A percentile compares a stretch with the other conserved stretches of the same genome.
These are phyloP conservation scores for Withania somnifera DNA, from an alignment of 305 asterid species.

Conservation along the genomic window DNA sequence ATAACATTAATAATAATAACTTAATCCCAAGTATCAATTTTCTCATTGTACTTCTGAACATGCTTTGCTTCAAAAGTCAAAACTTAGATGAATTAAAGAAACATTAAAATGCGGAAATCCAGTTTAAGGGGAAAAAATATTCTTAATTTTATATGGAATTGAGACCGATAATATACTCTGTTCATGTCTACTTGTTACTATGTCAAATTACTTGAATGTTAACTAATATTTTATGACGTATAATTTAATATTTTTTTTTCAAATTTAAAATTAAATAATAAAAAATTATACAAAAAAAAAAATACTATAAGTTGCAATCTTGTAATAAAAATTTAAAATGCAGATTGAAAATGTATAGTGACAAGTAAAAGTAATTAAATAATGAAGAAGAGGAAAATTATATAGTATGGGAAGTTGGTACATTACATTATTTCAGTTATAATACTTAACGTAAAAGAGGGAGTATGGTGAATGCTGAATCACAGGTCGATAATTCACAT, in stretches of 20 bases:
- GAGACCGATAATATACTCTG: no score
- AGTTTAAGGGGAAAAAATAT: not conserved
- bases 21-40: not conserved
- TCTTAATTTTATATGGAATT: no score
- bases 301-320: no score
- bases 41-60: not conserved
- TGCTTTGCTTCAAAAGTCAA: not conserved
- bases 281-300: no score
- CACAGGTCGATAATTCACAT: not conserved
- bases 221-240: no score
- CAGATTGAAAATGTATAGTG: no score
- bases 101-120: not conserved
- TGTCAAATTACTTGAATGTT: no score
- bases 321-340: no score
- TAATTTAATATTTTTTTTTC: no score
- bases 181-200: no score
- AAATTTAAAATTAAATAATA: no score
- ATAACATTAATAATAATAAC: not conserved
- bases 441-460: slow-evolving; percentile 7
- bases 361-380: no score
- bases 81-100: slow-evolving; percentile 4
- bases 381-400: not conserved
- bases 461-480: slow-evolving; percentile 12
- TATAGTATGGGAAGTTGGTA: slow-evolving; percentile 16
- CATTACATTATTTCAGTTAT: slow-evolving; percentile 8